Percentiles rank a stretch among this genome's conserved stretches.
Evolutionary conservation across 441 rosid species (phyloP).

Genomic region (Arabidopsis lyrata): DNA sequence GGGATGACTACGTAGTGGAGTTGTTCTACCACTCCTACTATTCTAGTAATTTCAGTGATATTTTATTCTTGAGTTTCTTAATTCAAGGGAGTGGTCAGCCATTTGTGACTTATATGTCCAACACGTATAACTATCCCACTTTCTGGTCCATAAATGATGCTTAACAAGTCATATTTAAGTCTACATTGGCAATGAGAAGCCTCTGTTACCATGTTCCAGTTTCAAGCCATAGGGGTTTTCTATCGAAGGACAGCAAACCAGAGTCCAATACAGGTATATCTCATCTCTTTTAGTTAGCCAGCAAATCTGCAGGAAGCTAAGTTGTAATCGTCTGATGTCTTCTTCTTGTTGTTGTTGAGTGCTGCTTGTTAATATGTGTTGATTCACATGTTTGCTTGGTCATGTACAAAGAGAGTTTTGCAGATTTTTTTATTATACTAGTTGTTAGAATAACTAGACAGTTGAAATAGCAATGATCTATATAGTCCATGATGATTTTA

Average conservation of each 20-base stretch:
- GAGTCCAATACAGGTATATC: conserved; percentile 31
- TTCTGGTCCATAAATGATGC: conserved; percentile 11
- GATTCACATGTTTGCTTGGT: conserved; percentile 26
- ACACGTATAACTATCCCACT: conserved; percentile 33
- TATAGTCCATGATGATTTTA: conserved; percentile 23
- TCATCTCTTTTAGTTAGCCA: conserved; percentile 6
- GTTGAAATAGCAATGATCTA: conserved; percentile 36
- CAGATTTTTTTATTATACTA: conserved; percentile 4
- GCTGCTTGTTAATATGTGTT: conserved; percentile 21
- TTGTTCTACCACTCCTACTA: conserved; percentile 50
- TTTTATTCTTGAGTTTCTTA: conserved; percentile 40
- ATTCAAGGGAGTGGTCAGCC: conserved; percentile 35
- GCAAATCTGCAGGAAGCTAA: conserved; percentile 3
- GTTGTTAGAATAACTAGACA: conserved; percentile 12
- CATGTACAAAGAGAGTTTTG: conserved; percentile 17
- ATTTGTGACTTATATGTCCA: conserved; percentile 32
- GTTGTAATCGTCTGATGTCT: conserved; percentile 9
- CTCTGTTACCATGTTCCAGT: conserved; percentile 28
- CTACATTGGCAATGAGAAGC: conserved; percentile 27
- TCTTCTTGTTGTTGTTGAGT: conserved; percentile 17
- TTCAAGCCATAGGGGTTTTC: conserved; percentile 29
- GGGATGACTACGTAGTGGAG: conserved; percentile 34
- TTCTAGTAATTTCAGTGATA: conserved; percentile 31
- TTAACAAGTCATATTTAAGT: conserved; percentile 27
- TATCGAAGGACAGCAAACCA: conserved; percentile 14